Evolutionary conservation across 495 filamentous ascomycete genomes (phyloP).

Genomic region (Chaetomium cochliodes): DNA sequence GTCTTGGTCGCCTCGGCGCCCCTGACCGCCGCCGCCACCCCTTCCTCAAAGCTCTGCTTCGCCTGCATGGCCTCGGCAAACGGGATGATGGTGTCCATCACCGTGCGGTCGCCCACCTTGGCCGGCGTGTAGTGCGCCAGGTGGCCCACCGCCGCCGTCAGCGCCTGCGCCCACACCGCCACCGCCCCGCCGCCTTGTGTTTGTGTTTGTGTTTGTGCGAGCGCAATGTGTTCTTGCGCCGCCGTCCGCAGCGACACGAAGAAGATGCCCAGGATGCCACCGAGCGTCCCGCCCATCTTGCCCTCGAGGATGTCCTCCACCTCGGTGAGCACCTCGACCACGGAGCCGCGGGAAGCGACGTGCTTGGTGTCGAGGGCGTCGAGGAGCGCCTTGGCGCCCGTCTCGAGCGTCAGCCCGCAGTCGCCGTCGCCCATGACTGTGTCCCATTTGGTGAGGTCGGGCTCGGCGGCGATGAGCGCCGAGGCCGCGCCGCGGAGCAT

Average conservation of each 20-base stretch:
- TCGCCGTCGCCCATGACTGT: constrained; percentile 66
- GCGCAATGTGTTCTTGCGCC: constrained; percentile 41
- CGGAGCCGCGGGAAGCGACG: constrained; percentile 44
- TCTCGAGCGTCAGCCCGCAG: constrained; percentile 60
- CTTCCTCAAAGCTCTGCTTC: constrained; percentile 46
- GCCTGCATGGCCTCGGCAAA: constrained; percentile 52
- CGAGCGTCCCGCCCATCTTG: constrained; percentile 60
- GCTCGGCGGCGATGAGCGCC: constrained; percentile 54
- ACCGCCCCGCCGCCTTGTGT: constrained; percentile 27
- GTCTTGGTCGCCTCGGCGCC: constrained; percentile 56
- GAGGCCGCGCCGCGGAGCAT: constrained; percentile 54
- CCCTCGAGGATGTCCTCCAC: constrained; percentile 57
- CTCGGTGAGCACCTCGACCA: constrained; percentile 52
- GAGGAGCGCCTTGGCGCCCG: constrained; percentile 43
- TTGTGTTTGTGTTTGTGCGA: constrained; percentile 25
- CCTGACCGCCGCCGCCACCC: constrained; percentile 52
- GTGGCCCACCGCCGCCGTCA: constrained; percentile 43
- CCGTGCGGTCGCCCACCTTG: constrained; percentile 51
- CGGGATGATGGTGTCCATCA: constrained; percentile 60
- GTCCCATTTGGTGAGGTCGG: constrained; percentile 60
- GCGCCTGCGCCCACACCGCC: constrained; percentile 41
- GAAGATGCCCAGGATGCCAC: constrained; percentile 60
- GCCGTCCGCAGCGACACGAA: constrained; percentile 56
- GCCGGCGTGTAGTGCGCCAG: constrained; percentile 50
- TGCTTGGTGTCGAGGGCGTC: constrained; percentile 39